These are phyloP conservation scores for Trametes versicolor DNA, from an alignment of 1,284 basidiomycete species.

Conservation along the genomic window DNA sequence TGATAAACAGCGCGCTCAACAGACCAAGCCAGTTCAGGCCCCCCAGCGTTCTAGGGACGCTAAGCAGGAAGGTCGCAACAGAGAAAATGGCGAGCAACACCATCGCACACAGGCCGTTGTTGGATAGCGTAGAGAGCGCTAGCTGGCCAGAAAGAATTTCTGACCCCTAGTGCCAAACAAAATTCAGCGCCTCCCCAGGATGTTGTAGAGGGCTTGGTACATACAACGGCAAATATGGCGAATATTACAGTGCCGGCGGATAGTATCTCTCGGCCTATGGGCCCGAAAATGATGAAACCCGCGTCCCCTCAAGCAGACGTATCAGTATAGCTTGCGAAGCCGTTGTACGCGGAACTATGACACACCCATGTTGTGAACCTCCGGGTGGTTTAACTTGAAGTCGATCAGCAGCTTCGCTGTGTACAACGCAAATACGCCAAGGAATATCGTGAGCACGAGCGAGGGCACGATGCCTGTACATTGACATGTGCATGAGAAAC, in stretches of 20 bases:
- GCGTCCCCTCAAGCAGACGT: slow-evolving; percentile 55
- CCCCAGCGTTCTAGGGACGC: slow-evolving; percentile 59
- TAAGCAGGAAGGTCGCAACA: slow-evolving; percentile 52
- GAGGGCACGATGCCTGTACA: slow-evolving; percentile 60
- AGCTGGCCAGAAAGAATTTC: slow-evolving; percentile 61
- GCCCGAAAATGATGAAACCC: slow-evolving; percentile 61
- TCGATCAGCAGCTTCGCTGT: slow-evolving; percentile 64
- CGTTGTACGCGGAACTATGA: background rate
- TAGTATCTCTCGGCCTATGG: slow-evolving; percentile 57
- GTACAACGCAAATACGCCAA: slow-evolving; percentile 62
- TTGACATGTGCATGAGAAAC: background rate
- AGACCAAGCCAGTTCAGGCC: slow-evolving; percentile 57
- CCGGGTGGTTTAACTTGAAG: slow-evolving; percentile 65
- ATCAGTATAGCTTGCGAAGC: background rate
- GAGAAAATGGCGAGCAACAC: slow-evolving; percentile 57
- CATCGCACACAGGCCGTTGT: slow-evolving; percentile 57
- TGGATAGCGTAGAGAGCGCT: slow-evolving; percentile 57
- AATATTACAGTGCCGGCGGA: slow-evolving; percentile 61
- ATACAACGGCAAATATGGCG: slow-evolving; percentile 56
- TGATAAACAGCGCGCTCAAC: slow-evolving; percentile 53
- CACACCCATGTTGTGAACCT: slow-evolving; percentile 62
- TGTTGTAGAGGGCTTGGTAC: background rate
- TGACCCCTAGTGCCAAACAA: slow-evolving; percentile 49
- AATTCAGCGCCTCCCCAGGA: background rate
- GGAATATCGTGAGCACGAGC: slow-evolving; percentile 61